These are phyloP conservation scores for Mortierella sp. DNA, from an alignment of 371 early-diverging fungal genomes.

Conservation along the genomic window DNA sequence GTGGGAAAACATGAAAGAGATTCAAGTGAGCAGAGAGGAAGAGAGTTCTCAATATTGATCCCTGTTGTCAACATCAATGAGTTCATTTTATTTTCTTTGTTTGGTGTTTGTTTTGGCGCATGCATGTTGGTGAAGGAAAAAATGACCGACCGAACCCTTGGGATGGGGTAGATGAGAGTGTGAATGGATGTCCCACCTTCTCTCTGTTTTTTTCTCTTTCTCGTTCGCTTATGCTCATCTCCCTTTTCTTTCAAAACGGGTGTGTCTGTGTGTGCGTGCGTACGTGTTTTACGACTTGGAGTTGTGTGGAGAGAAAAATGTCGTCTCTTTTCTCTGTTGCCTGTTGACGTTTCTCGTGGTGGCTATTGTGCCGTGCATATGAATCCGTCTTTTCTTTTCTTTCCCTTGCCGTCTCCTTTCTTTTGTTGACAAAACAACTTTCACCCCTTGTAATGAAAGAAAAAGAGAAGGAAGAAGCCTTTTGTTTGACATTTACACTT, in stretches of 20 bases:
- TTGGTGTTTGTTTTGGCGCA: neutral
- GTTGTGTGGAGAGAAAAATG: neutral
- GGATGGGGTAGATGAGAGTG: neutral
- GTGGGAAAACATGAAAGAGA: neutral
- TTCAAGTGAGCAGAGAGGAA: neutral
- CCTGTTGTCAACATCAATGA: neutral
- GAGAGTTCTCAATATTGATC: neutral
- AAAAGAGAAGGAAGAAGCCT: neutral
- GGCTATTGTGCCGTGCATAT: neutral
- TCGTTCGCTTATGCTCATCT: neutral
- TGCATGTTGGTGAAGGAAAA: neutral
- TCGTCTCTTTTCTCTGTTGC: neutral
- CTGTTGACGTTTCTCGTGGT: neutral
- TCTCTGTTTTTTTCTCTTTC: neutral
- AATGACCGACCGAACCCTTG: neutral
- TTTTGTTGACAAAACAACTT: neutral
- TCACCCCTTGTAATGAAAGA: neutral
- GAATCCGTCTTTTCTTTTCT: neutral
- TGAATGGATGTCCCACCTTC: neutral
- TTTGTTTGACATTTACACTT: neutral
- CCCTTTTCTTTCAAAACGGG: neutral
- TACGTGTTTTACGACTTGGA: neutral
- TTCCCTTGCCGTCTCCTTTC: constrained; percentile 9
- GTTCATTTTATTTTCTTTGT: no score
- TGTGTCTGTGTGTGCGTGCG: neutral